phyloP scores from a whole-genome alignment of 2,329 filamentous ascomycete species.

The Aspergillus proliferans region DNA sequence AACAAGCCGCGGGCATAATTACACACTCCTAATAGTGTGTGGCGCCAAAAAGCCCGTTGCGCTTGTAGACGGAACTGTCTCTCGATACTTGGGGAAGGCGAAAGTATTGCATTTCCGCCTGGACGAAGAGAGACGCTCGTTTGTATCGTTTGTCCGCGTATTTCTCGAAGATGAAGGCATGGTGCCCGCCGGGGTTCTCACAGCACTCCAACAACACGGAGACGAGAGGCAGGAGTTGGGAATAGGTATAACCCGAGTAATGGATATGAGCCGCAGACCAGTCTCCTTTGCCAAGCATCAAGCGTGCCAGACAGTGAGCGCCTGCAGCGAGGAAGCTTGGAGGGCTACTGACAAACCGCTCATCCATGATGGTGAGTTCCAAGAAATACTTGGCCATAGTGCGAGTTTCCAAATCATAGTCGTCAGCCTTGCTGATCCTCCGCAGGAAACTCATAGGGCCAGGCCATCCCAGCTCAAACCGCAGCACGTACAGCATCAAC shows the following conservation, averaged over 20 bases:
- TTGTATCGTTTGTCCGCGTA: conserved; percentile 86
- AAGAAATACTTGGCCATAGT: conserved; percentile 97
- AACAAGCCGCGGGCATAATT: neutral
- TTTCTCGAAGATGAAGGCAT: conserved; percentile 83
- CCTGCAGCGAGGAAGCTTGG: conserved; percentile 88
- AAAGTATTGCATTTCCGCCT: conserved; percentile 63
- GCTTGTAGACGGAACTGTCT: conserved; percentile 10
- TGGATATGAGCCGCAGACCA: conserved; percentile 83
- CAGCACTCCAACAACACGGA: conserved; percentile 81
- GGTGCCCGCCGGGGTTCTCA: conserved; percentile 71
- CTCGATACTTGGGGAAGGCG: conserved; percentile 36
- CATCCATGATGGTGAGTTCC: conserved; percentile 95
- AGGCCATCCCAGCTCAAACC: conserved; percentile 96
- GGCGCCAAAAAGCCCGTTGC: conserved; percentile 8
- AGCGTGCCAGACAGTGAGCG: conserved; percentile 81
- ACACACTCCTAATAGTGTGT: conserved; percentile 13
- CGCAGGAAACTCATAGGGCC: conserved; percentile 97
- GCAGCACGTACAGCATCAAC: conserved; percentile 95
- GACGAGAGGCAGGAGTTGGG: conserved; percentile 72
- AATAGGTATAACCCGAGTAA: conserved; percentile 89
- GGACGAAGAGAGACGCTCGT: conserved; percentile 72
- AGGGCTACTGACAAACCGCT: conserved; percentile 86
- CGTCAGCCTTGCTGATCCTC: conserved; percentile 95
- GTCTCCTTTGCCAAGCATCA: conserved; percentile 83
- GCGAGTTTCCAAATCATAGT: conserved; percentile 91